phyloP scores from a whole-genome alignment of 1,139 yeast genomes.

The Suhomyces panamericanus region DNA sequence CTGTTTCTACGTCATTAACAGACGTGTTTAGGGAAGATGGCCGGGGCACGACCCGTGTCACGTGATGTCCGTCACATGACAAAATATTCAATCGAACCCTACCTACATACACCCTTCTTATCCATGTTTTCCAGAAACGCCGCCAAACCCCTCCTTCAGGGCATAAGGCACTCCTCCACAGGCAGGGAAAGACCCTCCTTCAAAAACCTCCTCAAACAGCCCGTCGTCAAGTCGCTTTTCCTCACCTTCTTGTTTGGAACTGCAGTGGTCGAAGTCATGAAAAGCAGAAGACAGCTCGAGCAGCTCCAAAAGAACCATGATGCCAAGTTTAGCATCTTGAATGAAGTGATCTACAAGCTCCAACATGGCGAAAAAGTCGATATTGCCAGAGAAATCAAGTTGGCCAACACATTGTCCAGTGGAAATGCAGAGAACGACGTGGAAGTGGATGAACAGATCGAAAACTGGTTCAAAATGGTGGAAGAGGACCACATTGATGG shows the following conservation, averaged over 20 bases:
- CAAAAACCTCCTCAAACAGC: conserved; percentile 24
- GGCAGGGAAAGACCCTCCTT: conserved; percentile 10
- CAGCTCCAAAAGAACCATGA: conserved; percentile 30
- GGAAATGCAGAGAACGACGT: conserved; percentile 36
- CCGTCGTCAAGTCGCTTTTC: conserved; percentile 41
- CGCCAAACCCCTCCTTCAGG: not conserved
- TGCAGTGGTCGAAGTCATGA: conserved; percentile 41
- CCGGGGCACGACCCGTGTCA: not conserved
- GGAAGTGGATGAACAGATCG: conserved; percentile 43
- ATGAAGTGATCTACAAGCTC: conserved; percentile 33
- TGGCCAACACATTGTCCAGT: conserved; percentile 39
- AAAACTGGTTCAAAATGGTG: conserved; percentile 34
- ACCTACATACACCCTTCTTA: not conserved
- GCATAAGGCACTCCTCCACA: conserved; percentile 1
- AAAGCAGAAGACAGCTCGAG: conserved; percentile 36
- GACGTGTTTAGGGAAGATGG: too few species aligned
- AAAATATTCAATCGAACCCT: not conserved
- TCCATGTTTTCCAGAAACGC: not conserved
- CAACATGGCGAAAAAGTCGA: conserved; percentile 36
- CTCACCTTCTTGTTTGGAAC: conserved; percentile 43
- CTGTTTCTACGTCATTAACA: too few species aligned
- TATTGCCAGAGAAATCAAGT: conserved; percentile 36
- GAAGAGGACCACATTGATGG: conserved; percentile 22
- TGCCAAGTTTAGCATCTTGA: conserved; percentile 33
- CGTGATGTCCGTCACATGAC: not conserved